These are phyloP conservation scores for Hypoxylon rickii DNA, from an alignment of 495 filamentous ascomycete species.

Conservation along the genomic window DNA sequence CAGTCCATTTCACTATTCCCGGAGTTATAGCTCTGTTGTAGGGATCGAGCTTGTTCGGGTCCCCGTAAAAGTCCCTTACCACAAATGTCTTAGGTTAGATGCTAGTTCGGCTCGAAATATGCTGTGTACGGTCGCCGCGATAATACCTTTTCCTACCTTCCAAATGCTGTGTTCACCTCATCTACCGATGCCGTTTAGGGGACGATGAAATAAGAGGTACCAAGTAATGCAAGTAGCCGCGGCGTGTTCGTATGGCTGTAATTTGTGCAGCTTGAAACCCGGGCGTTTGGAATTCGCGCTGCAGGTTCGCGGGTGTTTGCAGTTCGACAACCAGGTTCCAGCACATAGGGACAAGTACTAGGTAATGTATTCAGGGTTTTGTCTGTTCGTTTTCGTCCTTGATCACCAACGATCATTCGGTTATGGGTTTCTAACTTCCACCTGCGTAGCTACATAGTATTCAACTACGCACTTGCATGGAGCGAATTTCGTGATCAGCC, in stretches of 20 bases:
- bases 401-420: too few species aligned
- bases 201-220: not conserved
- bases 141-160: constrained; percentile 10
- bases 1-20: too few species aligned
- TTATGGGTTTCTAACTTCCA: too few species aligned
- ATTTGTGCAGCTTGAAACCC: constrained; percentile 15
- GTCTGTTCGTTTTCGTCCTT: too few species aligned
- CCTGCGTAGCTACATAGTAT: too few species aligned
- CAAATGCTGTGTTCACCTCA: constrained; percentile 2
- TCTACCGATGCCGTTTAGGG: not conserved
- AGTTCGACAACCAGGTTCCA: too few species aligned
- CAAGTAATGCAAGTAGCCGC: constrained; percentile 22
- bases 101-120: not conserved
- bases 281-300: constrained; percentile 21
- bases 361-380: constrained; percentile 11
- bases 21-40: too few species aligned
- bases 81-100: too few species aligned
- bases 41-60: too few species aligned
- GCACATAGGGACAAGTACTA: constrained; percentile 7
- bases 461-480: too few species aligned
- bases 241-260: constrained; percentile 14
- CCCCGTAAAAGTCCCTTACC: too few species aligned
- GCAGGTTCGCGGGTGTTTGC: constrained; percentile 18
- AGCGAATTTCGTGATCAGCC: not conserved
- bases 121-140: not conserved